A percentile compares a stretch with the other conserved stretches of the same genome.
Evolutionary conservation across 169 alveolate genomes (phyloP).

Genomic region (Cyclospora cayetanensis): DNA sequence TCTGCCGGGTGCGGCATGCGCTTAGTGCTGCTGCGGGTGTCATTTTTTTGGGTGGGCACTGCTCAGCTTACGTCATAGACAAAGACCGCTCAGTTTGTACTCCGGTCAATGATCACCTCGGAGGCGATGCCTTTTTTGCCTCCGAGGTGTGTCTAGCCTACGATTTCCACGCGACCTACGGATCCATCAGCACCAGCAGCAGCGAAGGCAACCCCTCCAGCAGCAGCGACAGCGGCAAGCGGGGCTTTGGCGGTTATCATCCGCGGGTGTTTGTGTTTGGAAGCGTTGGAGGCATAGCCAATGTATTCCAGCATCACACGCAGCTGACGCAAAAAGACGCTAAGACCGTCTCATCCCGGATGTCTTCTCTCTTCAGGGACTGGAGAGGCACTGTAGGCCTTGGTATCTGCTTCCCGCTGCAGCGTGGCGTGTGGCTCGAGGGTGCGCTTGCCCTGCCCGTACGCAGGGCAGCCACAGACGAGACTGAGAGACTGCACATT

Average conservation of each 20-base stretch:
- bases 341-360: too few relatives aligned
- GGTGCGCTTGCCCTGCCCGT: not conserved
- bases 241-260: not conserved
- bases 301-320: not conserved
- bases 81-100: not conserved
- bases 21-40: not conserved
- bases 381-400: too few relatives aligned
- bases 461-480: too few relatives aligned
- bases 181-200: conserved; percentile 35
- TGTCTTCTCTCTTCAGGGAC: too few relatives aligned
- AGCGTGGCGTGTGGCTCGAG: not conserved
- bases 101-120: not conserved
- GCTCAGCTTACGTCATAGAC: not conserved
- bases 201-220: conserved; percentile 2
- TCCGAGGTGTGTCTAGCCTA: not conserved
- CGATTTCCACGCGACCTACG: not conserved
- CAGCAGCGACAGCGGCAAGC: conserved; percentile 11
- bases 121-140: not conserved
- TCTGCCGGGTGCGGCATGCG: not conserved
- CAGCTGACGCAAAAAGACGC: too few relatives aligned
- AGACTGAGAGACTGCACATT: not conserved
- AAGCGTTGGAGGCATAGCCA: not conserved
- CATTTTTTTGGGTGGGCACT: not conserved
- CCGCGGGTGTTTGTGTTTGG: not conserved
- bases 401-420: not conserved